A percentile compares a stretch with the other conserved stretches of the same genome.
These are phyloP conservation scores for Phytophthora niederhauseri DNA, from an alignment of 352 stramenopile genomes.

Conservation along the genomic window DNA sequence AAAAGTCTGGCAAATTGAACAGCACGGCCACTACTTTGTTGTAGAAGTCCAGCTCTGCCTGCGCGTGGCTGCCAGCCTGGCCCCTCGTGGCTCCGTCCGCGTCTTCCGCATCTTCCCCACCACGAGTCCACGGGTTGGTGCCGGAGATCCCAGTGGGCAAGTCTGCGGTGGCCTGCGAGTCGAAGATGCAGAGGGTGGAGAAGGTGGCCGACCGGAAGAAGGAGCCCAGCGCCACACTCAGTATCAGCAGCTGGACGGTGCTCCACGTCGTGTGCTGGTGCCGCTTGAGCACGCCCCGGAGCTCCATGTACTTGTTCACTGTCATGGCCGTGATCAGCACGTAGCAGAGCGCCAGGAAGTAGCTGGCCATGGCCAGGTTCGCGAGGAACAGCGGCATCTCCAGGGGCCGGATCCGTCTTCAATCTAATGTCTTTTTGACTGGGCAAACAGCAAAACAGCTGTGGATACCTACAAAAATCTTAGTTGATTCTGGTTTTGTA, in stretches of 20 bases:
- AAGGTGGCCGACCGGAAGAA: conserved; percentile 89
- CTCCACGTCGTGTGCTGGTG: conserved; percentile 78
- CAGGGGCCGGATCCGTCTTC: background rate
- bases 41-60: conserved; percentile 87
- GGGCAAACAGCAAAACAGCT: background rate
- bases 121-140: conserved; percentile 28
- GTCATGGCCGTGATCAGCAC: conserved; percentile 83
- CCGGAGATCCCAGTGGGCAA: conserved; percentile 36
- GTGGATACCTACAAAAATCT: conserved; percentile 16
- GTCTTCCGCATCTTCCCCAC: conserved; percentile 23
- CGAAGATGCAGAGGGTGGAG: conserved; percentile 88
- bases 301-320: conserved; percentile 74
- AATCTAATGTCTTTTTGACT: background rate
- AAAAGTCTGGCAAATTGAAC: conserved; percentile 94
- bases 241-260: conserved; percentile 82
- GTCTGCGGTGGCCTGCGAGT: conserved; percentile 72
- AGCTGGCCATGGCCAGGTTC: conserved; percentile 88
- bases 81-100: conserved; percentile 20
- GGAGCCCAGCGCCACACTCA: conserved; percentile 84
- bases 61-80: conserved; percentile 29
- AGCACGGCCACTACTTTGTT: conserved; percentile 92
- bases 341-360: conserved; percentile 90
- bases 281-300: conserved; percentile 70
- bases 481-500: conserved; percentile 15
- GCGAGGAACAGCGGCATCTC: conserved; percentile 88